A percentile compares a stretch with the other conserved stretches of the same genome.
Evolutionary conservation across 306 rosid genomes (phyloP).

Genomic region (Alnus glutinosa): DNA sequence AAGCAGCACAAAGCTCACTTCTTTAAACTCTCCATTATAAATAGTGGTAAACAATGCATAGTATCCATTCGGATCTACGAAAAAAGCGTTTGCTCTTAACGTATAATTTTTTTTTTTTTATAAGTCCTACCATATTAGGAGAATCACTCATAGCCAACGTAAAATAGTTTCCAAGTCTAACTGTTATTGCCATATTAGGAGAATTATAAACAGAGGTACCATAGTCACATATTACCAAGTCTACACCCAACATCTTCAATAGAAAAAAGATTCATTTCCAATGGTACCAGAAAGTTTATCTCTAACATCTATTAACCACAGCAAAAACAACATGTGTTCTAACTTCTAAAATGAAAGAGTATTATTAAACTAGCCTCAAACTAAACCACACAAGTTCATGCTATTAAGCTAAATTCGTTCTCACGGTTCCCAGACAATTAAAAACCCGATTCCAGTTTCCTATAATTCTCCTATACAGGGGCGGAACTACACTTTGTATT

Average conservation of each 20-base stretch:
- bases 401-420: neutral
- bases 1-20: neutral
- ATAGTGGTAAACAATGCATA: neutral
- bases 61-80: neutral
- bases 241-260: neutral
- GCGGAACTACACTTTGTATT: too few species aligned
- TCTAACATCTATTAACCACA: neutral
- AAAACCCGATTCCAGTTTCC: neutral
- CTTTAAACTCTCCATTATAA: neutral
- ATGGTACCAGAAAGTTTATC: neutral
- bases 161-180: neutral
- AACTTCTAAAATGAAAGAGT: neutral
- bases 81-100: neutral
- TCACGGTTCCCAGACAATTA: neutral
- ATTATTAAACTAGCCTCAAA: neutral
- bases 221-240: neutral
- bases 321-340: neutral
- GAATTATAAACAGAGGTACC: neutral
- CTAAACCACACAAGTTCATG: neutral
- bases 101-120: too few species aligned
- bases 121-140: neutral
- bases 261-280: neutral
- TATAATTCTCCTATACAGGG: neutral
- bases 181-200: too few species aligned
- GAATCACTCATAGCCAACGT: neutral